phyloP scores from a whole-genome alignment of 2,329 filamentous ascomycete species.

The Triangularia verruculosa region DNA sequence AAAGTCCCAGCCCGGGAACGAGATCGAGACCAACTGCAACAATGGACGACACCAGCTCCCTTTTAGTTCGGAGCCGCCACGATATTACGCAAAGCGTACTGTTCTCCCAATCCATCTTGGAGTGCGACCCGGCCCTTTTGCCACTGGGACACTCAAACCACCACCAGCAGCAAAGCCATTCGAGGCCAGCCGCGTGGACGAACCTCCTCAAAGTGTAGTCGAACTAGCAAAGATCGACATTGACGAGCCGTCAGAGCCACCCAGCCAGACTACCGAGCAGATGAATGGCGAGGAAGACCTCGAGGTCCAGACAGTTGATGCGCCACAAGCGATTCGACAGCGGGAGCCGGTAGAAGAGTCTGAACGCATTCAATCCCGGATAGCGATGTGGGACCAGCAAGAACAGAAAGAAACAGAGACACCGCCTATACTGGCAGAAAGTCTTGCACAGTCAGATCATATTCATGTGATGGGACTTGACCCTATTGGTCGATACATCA shows the following conservation, averaged over 20 bases:
- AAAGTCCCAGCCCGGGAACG: background rate
- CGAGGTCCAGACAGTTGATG: background rate
- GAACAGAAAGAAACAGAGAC: background rate
- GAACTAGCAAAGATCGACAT: background rate
- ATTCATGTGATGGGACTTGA: slow-evolving; percentile 32
- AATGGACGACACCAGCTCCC: background rate
- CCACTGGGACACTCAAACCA: background rate
- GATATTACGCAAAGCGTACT: background rate
- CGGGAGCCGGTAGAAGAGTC: background rate
- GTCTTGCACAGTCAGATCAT: slow-evolving; percentile 21
- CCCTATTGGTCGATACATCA: slow-evolving; percentile 30
- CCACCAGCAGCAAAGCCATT: background rate
- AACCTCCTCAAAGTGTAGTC: background rate
- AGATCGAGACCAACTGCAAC: background rate
- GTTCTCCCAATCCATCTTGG: background rate
- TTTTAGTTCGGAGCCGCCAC: background rate
- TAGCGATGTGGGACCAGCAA: slow-evolving; percentile 17
- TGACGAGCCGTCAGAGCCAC: background rate
- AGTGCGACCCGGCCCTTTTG: background rate
- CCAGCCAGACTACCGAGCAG: background rate
- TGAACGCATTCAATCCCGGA: slow-evolving; percentile 14
- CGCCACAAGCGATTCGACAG: background rate
- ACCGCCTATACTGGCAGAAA: background rate
- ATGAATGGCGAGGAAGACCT: background rate
- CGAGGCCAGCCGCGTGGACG: background rate